phyloP scores from a whole-genome alignment of 2,329 filamentous ascomycete genomes.

The Thermothelomyces thermophilus region DNA sequence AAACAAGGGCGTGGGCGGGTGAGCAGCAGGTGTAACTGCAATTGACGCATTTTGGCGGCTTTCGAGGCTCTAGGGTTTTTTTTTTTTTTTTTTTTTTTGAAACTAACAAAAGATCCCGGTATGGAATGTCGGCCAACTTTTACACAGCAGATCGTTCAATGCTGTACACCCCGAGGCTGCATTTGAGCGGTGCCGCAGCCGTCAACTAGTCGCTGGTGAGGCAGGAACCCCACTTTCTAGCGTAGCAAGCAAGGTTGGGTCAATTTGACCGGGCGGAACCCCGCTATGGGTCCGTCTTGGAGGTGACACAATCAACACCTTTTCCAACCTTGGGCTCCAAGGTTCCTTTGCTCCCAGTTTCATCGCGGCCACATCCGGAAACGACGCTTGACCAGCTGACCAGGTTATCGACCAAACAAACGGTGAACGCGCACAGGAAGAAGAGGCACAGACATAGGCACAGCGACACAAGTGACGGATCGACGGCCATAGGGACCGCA shows the following conservation, averaged over 20 bases:
- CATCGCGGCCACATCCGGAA: neutral
- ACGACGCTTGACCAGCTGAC: neutral
- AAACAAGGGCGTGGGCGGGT: no score
- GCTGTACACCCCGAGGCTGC: neutral
- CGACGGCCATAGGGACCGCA: conserved; percentile 5
- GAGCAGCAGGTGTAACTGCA: no score
- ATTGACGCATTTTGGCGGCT: no score
- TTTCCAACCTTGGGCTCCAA: neutral
- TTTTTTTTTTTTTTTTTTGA: no score
- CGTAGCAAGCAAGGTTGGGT: no score
- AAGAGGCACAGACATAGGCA: neutral
- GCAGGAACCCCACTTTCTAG: neutral
- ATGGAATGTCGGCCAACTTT: neutral
- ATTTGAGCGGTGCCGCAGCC: neutral
- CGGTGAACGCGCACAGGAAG: neutral
- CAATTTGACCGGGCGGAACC: neutral
- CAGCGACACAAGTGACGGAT: neutral
- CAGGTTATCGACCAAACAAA: neutral
- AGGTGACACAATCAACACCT: conserved; percentile 7
- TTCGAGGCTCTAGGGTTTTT: neutral
- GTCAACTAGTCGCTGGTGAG: neutral
- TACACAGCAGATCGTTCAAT: no score
- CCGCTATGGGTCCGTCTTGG: neutral
- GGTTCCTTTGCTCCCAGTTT: neutral
- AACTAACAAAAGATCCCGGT: neutral